Base-by-base conservation (phyloP, 2,329 filamentous ascomycete genomes). In the Coleophoma cylindrospora region DNA sequence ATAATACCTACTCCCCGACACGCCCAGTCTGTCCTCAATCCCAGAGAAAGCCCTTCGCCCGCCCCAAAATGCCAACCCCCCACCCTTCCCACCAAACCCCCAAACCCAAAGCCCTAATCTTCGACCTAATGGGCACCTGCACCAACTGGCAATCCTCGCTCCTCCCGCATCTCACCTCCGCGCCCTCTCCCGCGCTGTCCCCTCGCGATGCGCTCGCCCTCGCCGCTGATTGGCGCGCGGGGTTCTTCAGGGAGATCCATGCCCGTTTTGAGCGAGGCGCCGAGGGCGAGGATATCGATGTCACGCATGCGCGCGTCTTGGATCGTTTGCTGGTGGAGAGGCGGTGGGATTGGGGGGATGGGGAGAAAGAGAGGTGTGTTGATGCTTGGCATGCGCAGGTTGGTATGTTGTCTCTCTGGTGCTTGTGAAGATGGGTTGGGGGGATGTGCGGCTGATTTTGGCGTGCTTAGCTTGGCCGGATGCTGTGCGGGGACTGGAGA, bases 181-280 rank as follows among this genome's bases (percentile, higher is more conserved):
- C 4, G 9, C 37, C 13, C 37, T 40, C n/a, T 14, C 37, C 14
- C 3, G 13, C 13, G 3, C 19, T 15, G 9, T 19, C 9, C n/a
- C 19, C 8, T 40, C 37, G 37, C n/a, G 9, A 40, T 40, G 19
- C 19, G 9, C 37, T 51, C 2, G 43, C 47, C 17, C 34, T 81
- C 40, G 75, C 76, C 0, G 66, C 77, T 1, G 66, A 72, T 54
- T 80, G 77, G 77, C 73, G 76, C 34, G 66, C 68, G 22, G 65
- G 58, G 19, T 81, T 74, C 62, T 81, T 81, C 55, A 57, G 68
- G 17, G 68, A 70, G 48, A 77, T 69, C 49, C 61, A 68, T 40
- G 54, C 59, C 2, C 72, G 73, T 0, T 67, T 73, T 17, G 55
- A 50, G 2, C 54, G 61, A 3, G 63, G 64, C 0, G 57, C 67